Percentiles rank a stretch among this genome's conserved stretches.
Conservation (phyloP, 2,329 filamentous ascomycete species). For the Diaporthe citrichinensis region DNA sequence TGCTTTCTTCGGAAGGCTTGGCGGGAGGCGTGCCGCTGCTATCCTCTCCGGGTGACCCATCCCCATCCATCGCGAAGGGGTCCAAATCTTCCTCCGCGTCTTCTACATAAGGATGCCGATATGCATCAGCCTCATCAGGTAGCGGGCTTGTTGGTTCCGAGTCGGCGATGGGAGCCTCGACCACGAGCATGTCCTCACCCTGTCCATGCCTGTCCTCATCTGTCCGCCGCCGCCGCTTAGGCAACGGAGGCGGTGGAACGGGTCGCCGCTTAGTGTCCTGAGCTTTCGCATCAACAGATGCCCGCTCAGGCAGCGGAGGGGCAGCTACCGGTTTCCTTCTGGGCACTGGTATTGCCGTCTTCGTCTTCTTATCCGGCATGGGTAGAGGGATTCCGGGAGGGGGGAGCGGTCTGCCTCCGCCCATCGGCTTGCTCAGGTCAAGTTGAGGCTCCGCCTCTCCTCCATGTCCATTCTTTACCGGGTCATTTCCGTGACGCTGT, state of each 20-base stretch:
- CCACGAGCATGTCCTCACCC: conserved; percentile 71
- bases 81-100: conserved; percentile 47
- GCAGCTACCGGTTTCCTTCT: conserved; percentile 75
- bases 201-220: conserved; percentile 52
- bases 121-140: conserved; percentile 51
- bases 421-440: conserved; percentile 78
- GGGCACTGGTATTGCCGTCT: conserved; percentile 69
- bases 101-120: conserved; percentile 53
- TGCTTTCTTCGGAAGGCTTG: conserved; percentile 10
- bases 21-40: conserved; percentile 34
- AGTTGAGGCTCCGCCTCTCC: conserved; percentile 48
- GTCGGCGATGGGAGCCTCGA: conserved; percentile 72
- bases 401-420: conserved; percentile 84
- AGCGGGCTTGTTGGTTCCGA: conserved; percentile 70
- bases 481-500: conserved; percentile 62
- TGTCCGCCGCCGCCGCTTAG: conserved; percentile 59
- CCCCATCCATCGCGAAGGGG: conserved; percentile 22
- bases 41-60: conserved; percentile 9
- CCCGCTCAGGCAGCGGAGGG: conserved; percentile 47
- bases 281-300: conserved; percentile 35
- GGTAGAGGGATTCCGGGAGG: conserved; percentile 86
- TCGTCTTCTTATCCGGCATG: conserved; percentile 72
- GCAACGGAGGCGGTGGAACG: conserved; percentile 63
- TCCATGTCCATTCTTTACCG: conserved; percentile 46
- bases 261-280: conserved; percentile 46